Evolutionary conservation across 1,139 yeast genomes (phyloP), one percentile per base, ranked within the genome.

Genomic region (Suhomyces atakaporum): DNA sequence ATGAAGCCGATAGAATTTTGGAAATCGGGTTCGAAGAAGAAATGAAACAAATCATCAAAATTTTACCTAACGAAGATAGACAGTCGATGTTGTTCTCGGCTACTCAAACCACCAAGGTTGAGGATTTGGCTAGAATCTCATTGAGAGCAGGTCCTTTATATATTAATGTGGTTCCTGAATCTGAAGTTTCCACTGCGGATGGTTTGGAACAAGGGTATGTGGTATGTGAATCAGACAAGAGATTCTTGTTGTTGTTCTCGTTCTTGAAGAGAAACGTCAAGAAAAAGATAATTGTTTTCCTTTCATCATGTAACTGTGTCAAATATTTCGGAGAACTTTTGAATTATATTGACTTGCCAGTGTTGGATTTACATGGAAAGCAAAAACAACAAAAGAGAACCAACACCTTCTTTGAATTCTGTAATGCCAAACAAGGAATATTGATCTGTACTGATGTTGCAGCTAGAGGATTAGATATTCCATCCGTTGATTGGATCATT

Each of bases 21-120:
- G 97, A 92, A 65, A 89, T 89, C 57, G 98, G 98, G 46, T 92
- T 92, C 65, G 97, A 92, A 69, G 97, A 92, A 50, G 97, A 92
- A 71, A 92, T 92, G 97, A 85, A 78, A 62, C 97, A 94, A 66
- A 92, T 92, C 56, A 88, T 92, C 57, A 87, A 84, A 65, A 87
- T 94, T 45, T 72, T 94, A 56, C 99, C 99, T 32, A 84, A 80
- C 47, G 95, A 89, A 48, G 90, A 85, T 50, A 84, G 99, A 66
- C 99, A 92, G 64, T 77, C 96, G 27, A 92, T 92, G 97, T 71
- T 92, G 50, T 92, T 94, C 60, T 89, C 97, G 11, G 98, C 99
- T 33, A 92, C 99, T 1, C 99, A 92, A 63, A 92, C 99, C 26
- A 92, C 97, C 30, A 94, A 94, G 69, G 98, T 92, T 45, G 97